Percentiles rank a stretch among this genome's conserved stretches.
These are phyloP conservation scores for Ceratocystis diversiconidia DNA, from an alignment of 2,329 filamentous ascomycete genomes.

Conservation along the genomic window DNA sequence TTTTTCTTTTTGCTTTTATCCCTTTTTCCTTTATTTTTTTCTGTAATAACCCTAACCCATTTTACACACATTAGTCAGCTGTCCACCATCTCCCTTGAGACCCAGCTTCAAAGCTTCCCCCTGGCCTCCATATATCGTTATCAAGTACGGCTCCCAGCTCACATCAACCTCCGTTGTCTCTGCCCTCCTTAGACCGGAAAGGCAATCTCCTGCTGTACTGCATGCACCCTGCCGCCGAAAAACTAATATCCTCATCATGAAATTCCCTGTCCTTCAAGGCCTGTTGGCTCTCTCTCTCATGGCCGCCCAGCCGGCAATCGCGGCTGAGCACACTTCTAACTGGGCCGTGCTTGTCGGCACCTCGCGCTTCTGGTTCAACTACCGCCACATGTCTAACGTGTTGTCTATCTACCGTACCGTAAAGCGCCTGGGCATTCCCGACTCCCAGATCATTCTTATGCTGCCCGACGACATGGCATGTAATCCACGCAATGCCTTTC, in stretches of 20 bases:
- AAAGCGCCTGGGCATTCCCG: slow-evolving; percentile 91
- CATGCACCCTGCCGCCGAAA: not conserved
- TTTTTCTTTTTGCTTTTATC: no score
- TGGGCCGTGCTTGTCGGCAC: slow-evolving; percentile 99
- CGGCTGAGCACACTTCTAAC: slow-evolving; percentile 83
- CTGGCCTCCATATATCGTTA: no score
- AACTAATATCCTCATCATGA: slow-evolving; percentile 21
- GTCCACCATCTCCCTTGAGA: no score
- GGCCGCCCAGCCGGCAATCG: slow-evolving; percentile 28
- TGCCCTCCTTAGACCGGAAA: no score
- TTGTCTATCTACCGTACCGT: slow-evolving; percentile 95
- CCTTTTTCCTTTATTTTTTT: no score
- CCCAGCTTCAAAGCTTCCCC: no score
- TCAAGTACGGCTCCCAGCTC: no score
- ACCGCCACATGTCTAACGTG: slow-evolving; percentile 93
- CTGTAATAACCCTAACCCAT: no score
- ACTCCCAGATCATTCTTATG: slow-evolving; percentile 99
- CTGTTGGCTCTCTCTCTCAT: slow-evolving; percentile 30
- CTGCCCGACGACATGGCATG: slow-evolving; percentile 99
- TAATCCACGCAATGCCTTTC: slow-evolving; percentile 95
- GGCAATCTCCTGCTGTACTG: not conserved
- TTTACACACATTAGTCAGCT: no score
- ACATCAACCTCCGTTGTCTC: no score
- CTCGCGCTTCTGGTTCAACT: slow-evolving; percentile 99
- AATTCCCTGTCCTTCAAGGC: slow-evolving; percentile 31